A percentile compares a stretch with the other conserved stretches of the same genome.
phyloP scores from a whole-genome alignment of 768 basidiomycete genomes.

The Tubosaeta sp. region DNA sequence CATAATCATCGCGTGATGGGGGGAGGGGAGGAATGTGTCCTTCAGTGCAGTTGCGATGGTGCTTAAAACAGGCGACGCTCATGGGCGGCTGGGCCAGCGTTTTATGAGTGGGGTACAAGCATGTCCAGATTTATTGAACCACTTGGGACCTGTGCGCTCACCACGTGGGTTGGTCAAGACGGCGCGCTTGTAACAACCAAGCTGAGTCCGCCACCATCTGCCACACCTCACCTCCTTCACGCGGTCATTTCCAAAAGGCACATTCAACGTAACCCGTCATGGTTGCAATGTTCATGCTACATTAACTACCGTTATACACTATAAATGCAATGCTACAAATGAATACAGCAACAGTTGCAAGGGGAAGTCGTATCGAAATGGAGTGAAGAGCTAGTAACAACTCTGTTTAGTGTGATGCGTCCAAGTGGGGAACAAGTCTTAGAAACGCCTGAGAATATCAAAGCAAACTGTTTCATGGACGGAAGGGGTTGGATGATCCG shows the following conservation, averaged over 20 bases:
- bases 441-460: constrained; percentile 4
- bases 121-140: constrained; percentile 21
- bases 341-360: constrained; percentile 18
- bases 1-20: constrained; percentile 13
- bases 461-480: constrained; percentile 30
- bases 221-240: constrained; percentile 15
- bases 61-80: constrained; percentile 31
- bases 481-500: constrained; percentile 52
- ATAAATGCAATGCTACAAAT: constrained; percentile 14
- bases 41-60: constrained; percentile 3
- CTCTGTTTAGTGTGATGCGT: constrained; percentile 22
- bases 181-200: constrained; percentile 6
- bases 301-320: constrained; percentile 20
- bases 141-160: constrained; percentile 18
- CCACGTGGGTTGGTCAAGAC: constrained; percentile 24
- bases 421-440: constrained; percentile 22
- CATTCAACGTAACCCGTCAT: constrained; percentile 8
- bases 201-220: constrained; percentile 12
- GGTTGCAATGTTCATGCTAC: constrained; percentile 13
- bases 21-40: neutral
- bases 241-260: constrained; percentile 20
- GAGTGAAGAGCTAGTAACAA: neutral
- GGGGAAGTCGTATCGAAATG: constrained; percentile 4
- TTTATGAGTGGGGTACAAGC: constrained; percentile 15
- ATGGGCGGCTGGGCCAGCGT: constrained; percentile 8